Percentiles rank a stretch among this genome's conserved stretches.
Conservation (phyloP, 2,329 filamentous ascomycete genomes). For the Colletotrichum phormii region DNA sequence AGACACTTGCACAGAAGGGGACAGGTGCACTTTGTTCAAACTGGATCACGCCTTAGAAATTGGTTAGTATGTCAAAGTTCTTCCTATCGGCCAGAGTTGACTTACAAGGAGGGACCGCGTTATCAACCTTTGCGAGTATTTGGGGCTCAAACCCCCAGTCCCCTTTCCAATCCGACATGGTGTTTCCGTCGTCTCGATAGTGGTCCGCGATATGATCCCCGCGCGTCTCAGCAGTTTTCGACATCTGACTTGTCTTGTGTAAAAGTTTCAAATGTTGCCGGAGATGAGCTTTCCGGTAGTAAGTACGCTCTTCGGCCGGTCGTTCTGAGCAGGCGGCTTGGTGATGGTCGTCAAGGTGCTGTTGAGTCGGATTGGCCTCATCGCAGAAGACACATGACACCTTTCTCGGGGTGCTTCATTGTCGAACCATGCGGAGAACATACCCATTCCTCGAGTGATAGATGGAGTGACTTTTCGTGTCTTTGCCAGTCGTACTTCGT, state of each 20-base stretch:
- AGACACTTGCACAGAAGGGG: conserved; percentile 18
- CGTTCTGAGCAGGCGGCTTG: conserved; percentile 63
- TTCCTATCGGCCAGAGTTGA: background rate
- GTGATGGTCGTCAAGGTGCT: conserved; percentile 52
- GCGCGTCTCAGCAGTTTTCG: conserved; percentile 56
- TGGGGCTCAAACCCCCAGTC: conserved; percentile 54
- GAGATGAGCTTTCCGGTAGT: conserved; percentile 57
- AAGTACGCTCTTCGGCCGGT: conserved; percentile 53
- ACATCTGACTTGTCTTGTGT: conserved; percentile 52
- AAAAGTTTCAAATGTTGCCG: conserved; percentile 56
- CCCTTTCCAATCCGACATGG: conserved; percentile 58
- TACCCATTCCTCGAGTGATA: conserved; percentile 59
- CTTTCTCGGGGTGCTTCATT: conserved; percentile 54
- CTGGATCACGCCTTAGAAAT: conserved; percentile 22
- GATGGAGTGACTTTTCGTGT: conserved; percentile 61
- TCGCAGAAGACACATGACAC: conserved; percentile 56
- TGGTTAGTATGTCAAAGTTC: background rate
- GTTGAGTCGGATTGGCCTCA: conserved; percentile 42
- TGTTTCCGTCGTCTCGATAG: conserved; percentile 51
- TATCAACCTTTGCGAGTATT: conserved; percentile 51
- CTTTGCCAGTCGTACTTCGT: conserved; percentile 60
- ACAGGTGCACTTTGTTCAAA: conserved; percentile 20
- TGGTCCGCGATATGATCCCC: conserved; percentile 55
- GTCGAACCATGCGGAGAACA: conserved; percentile 51
- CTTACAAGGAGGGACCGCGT: conserved; percentile 55